Evolutionary conservation across 441 rosid genomes (phyloP).

Genomic region (Eutrema salsugineum): DNA sequence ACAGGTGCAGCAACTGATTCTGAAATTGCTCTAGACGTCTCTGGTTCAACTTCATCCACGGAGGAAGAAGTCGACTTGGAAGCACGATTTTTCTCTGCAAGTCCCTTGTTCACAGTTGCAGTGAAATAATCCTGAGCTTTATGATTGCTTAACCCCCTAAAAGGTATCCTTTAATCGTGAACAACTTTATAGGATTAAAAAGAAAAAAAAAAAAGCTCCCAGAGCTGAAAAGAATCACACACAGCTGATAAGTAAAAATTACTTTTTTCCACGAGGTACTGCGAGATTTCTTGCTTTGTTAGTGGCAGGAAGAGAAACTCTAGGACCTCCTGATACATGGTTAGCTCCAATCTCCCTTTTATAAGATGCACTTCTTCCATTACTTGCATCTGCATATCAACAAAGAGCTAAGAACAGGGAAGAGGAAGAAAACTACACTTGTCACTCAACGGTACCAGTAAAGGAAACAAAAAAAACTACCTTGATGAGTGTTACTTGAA

Average conservation of each 20-base stretch:
- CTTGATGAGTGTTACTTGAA: slow-evolving; percentile 38
- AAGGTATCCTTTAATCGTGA: not conserved
- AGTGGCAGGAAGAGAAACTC: slow-evolving; percentile 22
- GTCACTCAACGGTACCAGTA: not conserved
- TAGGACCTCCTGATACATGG: slow-evolving; percentile 36
- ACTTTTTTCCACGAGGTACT: slow-evolving; percentile 44
- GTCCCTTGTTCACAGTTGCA: slow-evolving; percentile 29
- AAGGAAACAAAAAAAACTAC: slow-evolving; percentile 23
- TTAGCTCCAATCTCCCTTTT: slow-evolving; percentile 58
- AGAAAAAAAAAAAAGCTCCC: not conserved
- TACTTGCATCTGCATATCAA: slow-evolving; percentile 37
- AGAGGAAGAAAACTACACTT: not conserved
- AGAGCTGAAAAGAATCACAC: not conserved
- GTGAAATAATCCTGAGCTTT: slow-evolving; percentile 28
- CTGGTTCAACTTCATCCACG: slow-evolving; percentile 33
- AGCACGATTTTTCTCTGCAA: slow-evolving; percentile 25
- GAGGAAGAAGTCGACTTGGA: slow-evolving; percentile 27
- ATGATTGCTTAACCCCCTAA: slow-evolving; percentile 36
- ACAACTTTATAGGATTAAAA: not conserved
- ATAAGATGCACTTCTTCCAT: slow-evolving; percentile 44
- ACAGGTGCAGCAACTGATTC: slow-evolving; percentile 29
- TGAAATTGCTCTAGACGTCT: slow-evolving; percentile 24
- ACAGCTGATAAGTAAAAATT: slow-evolving; percentile 16
- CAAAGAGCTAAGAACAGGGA: slow-evolving; percentile 12
- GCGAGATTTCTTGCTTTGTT: slow-evolving; percentile 41